phyloP scores from a whole-genome alignment of 306 rosid species.

The Acacia acuminata region DNA sequence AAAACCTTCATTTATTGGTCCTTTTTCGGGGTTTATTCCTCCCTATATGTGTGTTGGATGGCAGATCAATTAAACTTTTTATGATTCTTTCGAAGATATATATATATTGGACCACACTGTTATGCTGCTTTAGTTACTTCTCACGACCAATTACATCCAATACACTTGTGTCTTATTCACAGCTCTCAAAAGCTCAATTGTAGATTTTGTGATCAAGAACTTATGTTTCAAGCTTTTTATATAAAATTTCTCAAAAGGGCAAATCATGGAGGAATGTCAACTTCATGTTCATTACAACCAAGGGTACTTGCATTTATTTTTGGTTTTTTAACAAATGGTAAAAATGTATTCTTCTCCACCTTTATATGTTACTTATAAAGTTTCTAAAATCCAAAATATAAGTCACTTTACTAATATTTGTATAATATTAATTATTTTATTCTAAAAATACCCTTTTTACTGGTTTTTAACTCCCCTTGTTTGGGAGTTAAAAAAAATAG shows the following conservation, averaged over 20 bases:
- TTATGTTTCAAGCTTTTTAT: not conserved
- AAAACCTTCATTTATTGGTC: constrained; percentile 12
- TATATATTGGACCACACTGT: constrained; percentile 1
- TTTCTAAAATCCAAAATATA: not conserved
- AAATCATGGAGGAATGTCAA: constrained; percentile 9
- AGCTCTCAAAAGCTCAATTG: not conserved
- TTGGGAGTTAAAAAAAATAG: no score
- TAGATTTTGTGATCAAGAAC: not conserved
- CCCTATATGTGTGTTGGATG: not conserved
- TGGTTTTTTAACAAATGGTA: not conserved
- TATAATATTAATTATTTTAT: no score
- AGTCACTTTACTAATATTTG: not conserved
- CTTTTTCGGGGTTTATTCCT: not conserved
- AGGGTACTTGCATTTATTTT: not conserved
- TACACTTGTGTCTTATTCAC: not conserved
- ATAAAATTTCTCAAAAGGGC: not conserved
- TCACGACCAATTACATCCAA: not conserved
- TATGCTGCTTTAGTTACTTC: not conserved
- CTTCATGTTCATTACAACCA: not conserved
- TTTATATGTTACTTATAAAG: not conserved
- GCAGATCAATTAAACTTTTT: not conserved
- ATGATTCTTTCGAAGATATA: not conserved
- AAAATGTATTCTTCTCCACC: not conserved
- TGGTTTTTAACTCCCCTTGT: no score
- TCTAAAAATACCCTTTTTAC: no score